Evolutionary conservation across 2,329 filamentous ascomycete species (phyloP), one percentile per base, ranked within the genome.

Genomic region (Pestalotiopsis sp.): DNA sequence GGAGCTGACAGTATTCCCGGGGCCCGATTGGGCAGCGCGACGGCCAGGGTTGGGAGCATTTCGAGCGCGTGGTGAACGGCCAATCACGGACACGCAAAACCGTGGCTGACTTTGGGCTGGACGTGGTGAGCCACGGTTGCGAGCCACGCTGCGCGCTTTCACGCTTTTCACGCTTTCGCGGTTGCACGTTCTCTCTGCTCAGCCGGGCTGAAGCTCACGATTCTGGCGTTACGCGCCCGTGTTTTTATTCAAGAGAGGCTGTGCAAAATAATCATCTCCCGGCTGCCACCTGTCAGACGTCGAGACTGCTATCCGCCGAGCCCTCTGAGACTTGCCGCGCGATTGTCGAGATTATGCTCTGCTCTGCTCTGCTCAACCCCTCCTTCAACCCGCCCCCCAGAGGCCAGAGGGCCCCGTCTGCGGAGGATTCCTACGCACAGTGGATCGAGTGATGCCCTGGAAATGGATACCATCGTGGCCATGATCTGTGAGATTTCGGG

Each of bases 1-100:
- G 68, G 68, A 56, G 64, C 20, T 25, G 58, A n/a, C 14, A 38
- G 45, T 4, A 20, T 49, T 23, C 57, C 11, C 20, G 23, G 41
- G 52, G 60, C 69, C 45, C 68, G 57, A 71, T 71, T 71, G 69
- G 69, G 41, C 68, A 62, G 45, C 68, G 68, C 66, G 66, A 59
- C 25, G 23, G 52, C n/a, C 27, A 25, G 66, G 66, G 65, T 59
- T 36, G 31, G 31, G 31, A 36, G 31, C 31, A 36, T 36, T 36
- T 36, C 20, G 27, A 58, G 69, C 69, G 69, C 69, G 69, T 68
- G 66, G 38, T 39, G 45, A 23, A 7, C 36, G 49, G 41, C 69
- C 66, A 68, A 70, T 70, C 56, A 62, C 17, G 62, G 39, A 23
- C n/a, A 3, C 65, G 31, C 31, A 60, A 27, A 14, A 23, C 23